phyloP scores from a whole-genome alignment of 345 rosid genomes.

The Psidium guajava region DNA sequence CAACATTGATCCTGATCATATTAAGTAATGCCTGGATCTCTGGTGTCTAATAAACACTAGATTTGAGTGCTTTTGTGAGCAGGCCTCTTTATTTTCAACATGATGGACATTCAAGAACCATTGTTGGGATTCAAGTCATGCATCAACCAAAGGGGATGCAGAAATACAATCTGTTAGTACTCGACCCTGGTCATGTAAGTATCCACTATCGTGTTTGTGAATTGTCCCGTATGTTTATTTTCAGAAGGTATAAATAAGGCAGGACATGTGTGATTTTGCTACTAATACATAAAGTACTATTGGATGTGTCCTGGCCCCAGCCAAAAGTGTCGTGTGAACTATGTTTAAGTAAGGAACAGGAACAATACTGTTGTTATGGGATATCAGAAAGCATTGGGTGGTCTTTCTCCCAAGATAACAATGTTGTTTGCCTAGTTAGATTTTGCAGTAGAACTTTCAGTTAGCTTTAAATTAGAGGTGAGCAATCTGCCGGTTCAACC shows the following conservation, averaged over 20 bases:
- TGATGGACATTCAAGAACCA: constrained; percentile 75
- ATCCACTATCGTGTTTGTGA: neutral
- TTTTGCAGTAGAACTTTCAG: neutral
- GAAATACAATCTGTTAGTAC: constrained; percentile 44
- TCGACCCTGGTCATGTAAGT: constrained; percentile 73
- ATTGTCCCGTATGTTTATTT: neutral
- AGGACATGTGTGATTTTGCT: neutral
- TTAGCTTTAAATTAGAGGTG: neutral
- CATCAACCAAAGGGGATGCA: constrained; percentile 30
- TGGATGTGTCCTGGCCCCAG: neutral
- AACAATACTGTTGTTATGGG: neutral
- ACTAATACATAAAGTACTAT: neutral
- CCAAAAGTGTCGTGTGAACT: neutral
- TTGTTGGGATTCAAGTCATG: constrained; percentile 58
- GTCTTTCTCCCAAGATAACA: neutral
- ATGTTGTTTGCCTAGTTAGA: neutral
- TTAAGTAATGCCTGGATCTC: neutral
- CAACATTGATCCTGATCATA: neutral
- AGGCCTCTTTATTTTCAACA: constrained; percentile 88
- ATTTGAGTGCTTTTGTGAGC: constrained; percentile 1
- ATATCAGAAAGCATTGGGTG: neutral
- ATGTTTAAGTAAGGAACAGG: neutral
- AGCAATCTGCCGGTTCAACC: neutral
- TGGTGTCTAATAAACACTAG: neutral
- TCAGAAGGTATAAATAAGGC: neutral